Percentiles rank a stretch among this genome's conserved stretches.
phyloP scores from a whole-genome alignment of 345 rosid genomes.

The Murraya paniculata region DNA sequence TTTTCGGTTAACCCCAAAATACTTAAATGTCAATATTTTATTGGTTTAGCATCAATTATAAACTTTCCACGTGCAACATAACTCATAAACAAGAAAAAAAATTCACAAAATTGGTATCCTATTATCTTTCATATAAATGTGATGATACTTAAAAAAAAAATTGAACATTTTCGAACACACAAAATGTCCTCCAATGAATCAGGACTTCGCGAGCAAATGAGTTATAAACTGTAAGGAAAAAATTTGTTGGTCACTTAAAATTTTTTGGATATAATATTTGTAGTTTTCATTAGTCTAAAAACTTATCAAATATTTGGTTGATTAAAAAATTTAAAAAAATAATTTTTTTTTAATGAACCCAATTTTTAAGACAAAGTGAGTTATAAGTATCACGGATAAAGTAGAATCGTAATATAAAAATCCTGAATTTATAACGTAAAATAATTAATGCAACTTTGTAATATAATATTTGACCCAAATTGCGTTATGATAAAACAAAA shows the following conservation, averaged over 20 bases:
- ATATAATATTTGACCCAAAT: background rate
- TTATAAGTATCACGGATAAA: background rate
- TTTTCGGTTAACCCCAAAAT: background rate
- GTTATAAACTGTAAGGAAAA: background rate
- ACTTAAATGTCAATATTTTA: constrained; percentile 12
- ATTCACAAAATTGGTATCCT: background rate
- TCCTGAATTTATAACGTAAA: background rate
- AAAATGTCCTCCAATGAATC: no score
- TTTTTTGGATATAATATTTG: background rate
- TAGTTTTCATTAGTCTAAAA: background rate
- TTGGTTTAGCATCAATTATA: background rate
- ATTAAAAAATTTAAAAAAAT: no score
- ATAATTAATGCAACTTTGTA: background rate
- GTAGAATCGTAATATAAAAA: background rate
- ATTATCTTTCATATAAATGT: no score
- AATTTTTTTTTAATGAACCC: no score
- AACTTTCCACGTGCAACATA: background rate
- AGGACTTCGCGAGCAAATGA: no score
- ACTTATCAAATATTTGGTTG: background rate
- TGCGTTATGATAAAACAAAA: background rate
- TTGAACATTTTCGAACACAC: background rate
- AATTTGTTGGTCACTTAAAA: no score
- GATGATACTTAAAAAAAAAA: no score
- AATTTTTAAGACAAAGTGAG: no score
- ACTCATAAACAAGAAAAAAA: background rate